Base-by-base conservation (phyloP, 2,329 filamentous ascomycete genomes). In the Cryphonectria nitschkei region DNA sequence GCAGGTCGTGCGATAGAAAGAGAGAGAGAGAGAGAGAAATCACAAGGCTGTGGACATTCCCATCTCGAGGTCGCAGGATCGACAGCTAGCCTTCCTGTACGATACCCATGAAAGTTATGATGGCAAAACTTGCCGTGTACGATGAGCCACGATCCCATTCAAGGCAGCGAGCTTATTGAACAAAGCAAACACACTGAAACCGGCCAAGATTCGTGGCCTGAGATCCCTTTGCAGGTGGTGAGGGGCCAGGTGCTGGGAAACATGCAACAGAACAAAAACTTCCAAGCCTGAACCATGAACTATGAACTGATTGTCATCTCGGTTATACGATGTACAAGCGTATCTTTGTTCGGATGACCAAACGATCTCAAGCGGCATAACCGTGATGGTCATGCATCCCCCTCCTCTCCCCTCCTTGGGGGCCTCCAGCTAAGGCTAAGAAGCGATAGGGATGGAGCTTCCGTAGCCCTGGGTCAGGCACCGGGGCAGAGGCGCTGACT, bases 391-490 rank as follows among this genome's bases (percentile, higher is more conserved):
- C 63, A 65, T 65, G 63, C 29, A 43, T 54, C 29, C 6, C 8
- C 46, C 46, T 11, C 37, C 8, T 13, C 37, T 2, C 37, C 37
- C 19, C 34, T 34, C 34, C 34, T 34, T 50, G 46, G 60, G 60
- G 60, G 61, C 16, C 8, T 7, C 7, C 37, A 9, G 37, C 22
- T 39, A 16, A 26, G 22, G 58, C 58, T 39, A 39, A 39, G 34
- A 16, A 61, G 32, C 54, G 29, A 58, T 58, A 26, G 60, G 60
- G 60, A 62, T 41, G 61, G 37, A 50, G 26, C 54, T 65, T 26
- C 64, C 64, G 50, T 13, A 39, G 50, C 50, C 39, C 46, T 66
- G 64, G 64, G 64, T 54, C 64, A 52, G 63, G 60, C 54, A 32
- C 29, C 60, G 37, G 60, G 43, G 26, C 46, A 50, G 46, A 50